Evolutionary conservation across 768 basidiomycete genomes (phyloP).

Genomic region (Tricholoma terreum): DNA sequence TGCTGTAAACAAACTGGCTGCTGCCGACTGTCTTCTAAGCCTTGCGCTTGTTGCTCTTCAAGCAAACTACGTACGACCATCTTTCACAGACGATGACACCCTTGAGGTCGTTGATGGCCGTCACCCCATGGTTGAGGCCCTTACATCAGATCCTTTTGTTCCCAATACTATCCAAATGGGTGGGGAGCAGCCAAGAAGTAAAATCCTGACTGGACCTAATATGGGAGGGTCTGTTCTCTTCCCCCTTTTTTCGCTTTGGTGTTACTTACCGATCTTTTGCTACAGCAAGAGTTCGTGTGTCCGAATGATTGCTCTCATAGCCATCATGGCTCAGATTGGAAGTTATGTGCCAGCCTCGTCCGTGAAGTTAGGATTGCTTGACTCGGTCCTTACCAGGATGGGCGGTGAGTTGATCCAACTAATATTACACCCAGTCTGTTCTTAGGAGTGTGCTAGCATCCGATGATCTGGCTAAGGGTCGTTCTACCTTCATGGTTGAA

Average conservation of each 20-base stretch:
- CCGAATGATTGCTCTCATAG: conserved; percentile 73
- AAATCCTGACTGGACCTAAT: conserved; percentile 82
- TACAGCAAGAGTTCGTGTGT: conserved; percentile 80
- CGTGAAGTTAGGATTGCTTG: conserved; percentile 74
- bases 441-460: conserved; percentile 49
- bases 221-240: conserved; percentile 61
- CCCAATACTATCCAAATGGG: conserved; percentile 77
- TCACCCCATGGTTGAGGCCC: conserved; percentile 89
- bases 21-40: conserved; percentile 83
- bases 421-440: background rate
- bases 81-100: conserved; percentile 61
- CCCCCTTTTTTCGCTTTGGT: background rate
- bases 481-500: conserved; percentile 97
- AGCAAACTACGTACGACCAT: conserved; percentile 74
- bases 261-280: background rate
- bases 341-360: conserved; percentile 83
- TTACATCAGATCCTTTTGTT: conserved; percentile 79
- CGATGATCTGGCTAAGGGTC: conserved; percentile 82
- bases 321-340: conserved; percentile 88
- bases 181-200: conserved; percentile 45
- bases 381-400: conserved; percentile 87
- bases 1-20: conserved; percentile 76
- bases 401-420: conserved; percentile 51
- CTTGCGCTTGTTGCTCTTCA: conserved; percentile 77
- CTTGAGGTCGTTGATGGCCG: conserved; percentile 81